These are phyloP conservation scores for Blastobotrys peoriensis DNA, from an alignment of 805 yeast species.

Conservation along the genomic window DNA sequence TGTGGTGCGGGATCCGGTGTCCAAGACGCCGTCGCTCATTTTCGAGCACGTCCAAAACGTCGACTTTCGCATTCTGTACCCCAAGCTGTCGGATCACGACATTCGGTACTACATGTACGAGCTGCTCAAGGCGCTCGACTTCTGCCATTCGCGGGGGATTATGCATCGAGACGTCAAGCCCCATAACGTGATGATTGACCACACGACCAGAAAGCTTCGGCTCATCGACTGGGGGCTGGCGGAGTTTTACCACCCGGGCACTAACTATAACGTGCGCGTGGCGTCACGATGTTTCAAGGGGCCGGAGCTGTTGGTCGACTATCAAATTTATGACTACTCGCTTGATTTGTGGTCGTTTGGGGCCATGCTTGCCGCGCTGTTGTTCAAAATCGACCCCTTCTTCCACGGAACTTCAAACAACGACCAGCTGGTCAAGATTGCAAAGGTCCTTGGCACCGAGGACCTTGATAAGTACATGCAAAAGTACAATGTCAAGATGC, in stretches of 20 bases:
- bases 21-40: constrained; percentile 79
- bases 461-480: constrained; percentile 61
- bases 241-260: constrained; percentile 85
- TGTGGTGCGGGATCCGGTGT: constrained; percentile 70
- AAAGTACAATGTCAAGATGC: constrained; percentile 66
- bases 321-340: constrained; percentile 84
- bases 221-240: constrained; percentile 96
- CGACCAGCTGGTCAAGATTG: constrained; percentile 87
- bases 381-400: constrained; percentile 86
- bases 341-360: constrained; percentile 93
- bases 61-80: constrained; percentile 76
- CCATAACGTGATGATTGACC: constrained; percentile 94
- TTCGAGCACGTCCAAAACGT: constrained; percentile 80
- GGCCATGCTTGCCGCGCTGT: constrained; percentile 84
- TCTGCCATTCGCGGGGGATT: constrained; percentile 89
- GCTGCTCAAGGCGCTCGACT: constrained; percentile 75
- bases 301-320: constrained; percentile 82
- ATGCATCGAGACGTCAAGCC: constrained; percentile 97
- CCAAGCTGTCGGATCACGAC: constrained; percentile 68
- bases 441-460: constrained; percentile 80
- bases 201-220: constrained; percentile 55
- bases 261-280: constrained; percentile 87
- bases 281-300: constrained; percentile 93
- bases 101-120: constrained; percentile 79
- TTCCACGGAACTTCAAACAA: constrained; percentile 88